phyloP scores from a whole-genome alignment of 2,329 filamentous ascomycete genomes.

The Madurella fahalii region DNA sequence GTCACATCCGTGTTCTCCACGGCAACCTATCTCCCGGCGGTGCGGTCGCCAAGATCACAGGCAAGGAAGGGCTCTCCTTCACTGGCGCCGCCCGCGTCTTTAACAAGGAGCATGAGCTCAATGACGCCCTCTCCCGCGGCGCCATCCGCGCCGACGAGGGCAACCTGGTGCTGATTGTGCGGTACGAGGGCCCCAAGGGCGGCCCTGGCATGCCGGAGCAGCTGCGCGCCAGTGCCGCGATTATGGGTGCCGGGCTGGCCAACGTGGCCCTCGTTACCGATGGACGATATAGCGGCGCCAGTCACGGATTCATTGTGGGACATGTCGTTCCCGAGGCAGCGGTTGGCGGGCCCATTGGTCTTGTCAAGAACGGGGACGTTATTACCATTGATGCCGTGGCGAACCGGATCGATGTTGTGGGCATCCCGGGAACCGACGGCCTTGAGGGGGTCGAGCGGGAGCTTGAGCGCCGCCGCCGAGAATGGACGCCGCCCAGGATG shows the following conservation, averaged over 20 bases:
- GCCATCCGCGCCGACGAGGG: slow-evolving; percentile 51
- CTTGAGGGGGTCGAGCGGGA: slow-evolving; percentile 38
- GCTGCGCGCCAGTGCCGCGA: slow-evolving; percentile 78
- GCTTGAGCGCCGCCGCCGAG: slow-evolving; percentile 53
- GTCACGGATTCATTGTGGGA: slow-evolving; percentile 89
- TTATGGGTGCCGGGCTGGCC: slow-evolving; percentile 85
- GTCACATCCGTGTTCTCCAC: slow-evolving; percentile 82
- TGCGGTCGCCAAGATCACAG: slow-evolving; percentile 93
- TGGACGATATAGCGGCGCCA: slow-evolving; percentile 82
- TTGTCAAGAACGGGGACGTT: slow-evolving; percentile 74
- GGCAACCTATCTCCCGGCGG: slow-evolving; percentile 87
- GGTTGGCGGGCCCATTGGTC: slow-evolving; percentile 79
- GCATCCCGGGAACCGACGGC: slow-evolving; percentile 51
- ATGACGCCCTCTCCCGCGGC: slow-evolving; percentile 65
- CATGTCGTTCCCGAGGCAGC: slow-evolving; percentile 90
- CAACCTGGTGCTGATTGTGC: slow-evolving; percentile 83
- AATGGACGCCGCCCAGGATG: slow-evolving; percentile 64
- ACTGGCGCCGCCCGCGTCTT: slow-evolving; percentile 78
- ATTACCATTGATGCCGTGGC: slow-evolving; percentile 82
- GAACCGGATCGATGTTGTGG: slow-evolving; percentile 65
- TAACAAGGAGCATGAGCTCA: slow-evolving; percentile 76
- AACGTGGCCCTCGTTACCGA: slow-evolving; percentile 92
- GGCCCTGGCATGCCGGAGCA: slow-evolving; percentile 97
- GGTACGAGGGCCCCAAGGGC: slow-evolving; percentile 90
- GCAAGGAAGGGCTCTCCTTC: slow-evolving; percentile 85